A percentile compares a stretch with the other conserved stretches of the same genome.
These are phyloP conservation scores for Vaccinium darrowii DNA, from an alignment of 148 eudicot species.

Conservation along the genomic window DNA sequence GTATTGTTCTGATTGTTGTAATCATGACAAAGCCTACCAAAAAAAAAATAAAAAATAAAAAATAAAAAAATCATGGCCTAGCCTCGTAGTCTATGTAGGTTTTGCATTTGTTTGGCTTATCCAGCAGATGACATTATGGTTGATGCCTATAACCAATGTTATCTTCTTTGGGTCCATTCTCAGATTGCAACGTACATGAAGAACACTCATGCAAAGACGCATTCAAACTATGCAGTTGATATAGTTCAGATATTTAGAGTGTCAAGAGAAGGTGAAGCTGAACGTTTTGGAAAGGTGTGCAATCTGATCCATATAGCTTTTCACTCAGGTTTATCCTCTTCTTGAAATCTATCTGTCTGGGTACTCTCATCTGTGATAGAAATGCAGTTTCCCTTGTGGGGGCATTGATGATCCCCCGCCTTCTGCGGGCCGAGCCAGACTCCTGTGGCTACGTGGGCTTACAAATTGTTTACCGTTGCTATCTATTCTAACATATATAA, in stretches of 20 bases:
- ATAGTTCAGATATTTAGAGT: conserved; percentile 75
- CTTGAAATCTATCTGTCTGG: neutral
- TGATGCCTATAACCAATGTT: neutral
- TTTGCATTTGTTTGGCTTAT: conserved; percentile 14
- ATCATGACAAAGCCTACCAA: too few species aligned
- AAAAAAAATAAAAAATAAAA: too few species aligned
- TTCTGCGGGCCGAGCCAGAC: neutral
- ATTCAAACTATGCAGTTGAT: conserved; percentile 71
- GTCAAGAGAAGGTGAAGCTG: conserved; percentile 74
- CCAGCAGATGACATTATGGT: neutral
- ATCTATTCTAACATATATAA: too few species aligned
- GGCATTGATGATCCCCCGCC: neutral
- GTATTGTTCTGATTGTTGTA: neutral
- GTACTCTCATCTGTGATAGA: neutral
- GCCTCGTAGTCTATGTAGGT: too few species aligned
- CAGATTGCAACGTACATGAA: conserved; percentile 75
- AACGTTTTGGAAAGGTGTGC: conserved; percentile 67
- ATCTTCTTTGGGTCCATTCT: conserved; percentile 4
- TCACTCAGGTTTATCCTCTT: neutral
- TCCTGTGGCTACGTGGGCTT: neutral
- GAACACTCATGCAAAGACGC: conserved; percentile 95
- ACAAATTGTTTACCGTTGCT: neutral
- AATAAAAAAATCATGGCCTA: too few species aligned
- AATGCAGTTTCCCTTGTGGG: neutral
- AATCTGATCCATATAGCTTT: neutral